Percentiles rank a stretch among this genome's conserved stretches.
Evolutionary conservation across 2,329 filamentous ascomycete genomes (phyloP).

Genomic region (Aschersonia sp.): DNA sequence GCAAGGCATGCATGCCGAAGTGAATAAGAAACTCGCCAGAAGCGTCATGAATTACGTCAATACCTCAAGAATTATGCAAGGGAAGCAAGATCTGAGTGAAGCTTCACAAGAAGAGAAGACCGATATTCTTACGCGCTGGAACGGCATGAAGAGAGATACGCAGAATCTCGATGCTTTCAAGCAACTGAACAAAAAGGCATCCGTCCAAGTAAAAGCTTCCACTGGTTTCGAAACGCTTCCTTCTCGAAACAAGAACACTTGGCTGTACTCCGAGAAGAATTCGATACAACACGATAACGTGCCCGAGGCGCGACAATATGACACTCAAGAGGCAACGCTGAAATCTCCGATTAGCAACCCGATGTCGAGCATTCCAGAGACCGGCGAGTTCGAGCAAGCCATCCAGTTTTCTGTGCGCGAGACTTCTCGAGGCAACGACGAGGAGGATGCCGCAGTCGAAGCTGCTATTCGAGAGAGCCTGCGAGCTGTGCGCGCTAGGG

Average conservation of each 20-base stretch:
- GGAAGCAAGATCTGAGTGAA: conserved; percentile 47
- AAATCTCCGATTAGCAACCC: conserved; percentile 1
- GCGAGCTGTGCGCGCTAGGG: conserved; percentile 29
- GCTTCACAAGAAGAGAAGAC: conserved; percentile 43
- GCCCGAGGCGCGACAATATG: too few species aligned
- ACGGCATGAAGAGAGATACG: conserved; percentile 42
- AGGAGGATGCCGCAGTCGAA: conserved; percentile 60
- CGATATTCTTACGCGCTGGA: conserved; percentile 53
- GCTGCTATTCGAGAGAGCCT: conserved; percentile 62
- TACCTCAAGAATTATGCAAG: conserved; percentile 61
- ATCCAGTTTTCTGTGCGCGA: conserved; percentile 55
- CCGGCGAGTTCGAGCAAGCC: conserved; percentile 54
- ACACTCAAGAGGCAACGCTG: too few species aligned
- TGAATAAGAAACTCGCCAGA: conserved; percentile 54
- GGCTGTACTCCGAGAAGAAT: conserved; percentile 21
- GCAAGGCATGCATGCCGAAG: conserved; percentile 68
- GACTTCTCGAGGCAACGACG: conserved; percentile 53
- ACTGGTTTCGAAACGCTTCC: conserved; percentile 8
- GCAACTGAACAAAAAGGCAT: conserved; percentile 24
- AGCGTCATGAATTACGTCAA: conserved; percentile 70
- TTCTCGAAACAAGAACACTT: conserved; percentile 26
- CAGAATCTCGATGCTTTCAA: conserved; percentile 43
- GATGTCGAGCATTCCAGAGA: conserved; percentile 16
- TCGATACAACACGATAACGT: too few species aligned
- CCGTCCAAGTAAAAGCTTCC: conserved; percentile 6